A percentile compares a stretch with the other conserved stretches of the same genome.
phyloP scores from a whole-genome alignment of 805 yeast species.

The Nakazawaea populi region DNA sequence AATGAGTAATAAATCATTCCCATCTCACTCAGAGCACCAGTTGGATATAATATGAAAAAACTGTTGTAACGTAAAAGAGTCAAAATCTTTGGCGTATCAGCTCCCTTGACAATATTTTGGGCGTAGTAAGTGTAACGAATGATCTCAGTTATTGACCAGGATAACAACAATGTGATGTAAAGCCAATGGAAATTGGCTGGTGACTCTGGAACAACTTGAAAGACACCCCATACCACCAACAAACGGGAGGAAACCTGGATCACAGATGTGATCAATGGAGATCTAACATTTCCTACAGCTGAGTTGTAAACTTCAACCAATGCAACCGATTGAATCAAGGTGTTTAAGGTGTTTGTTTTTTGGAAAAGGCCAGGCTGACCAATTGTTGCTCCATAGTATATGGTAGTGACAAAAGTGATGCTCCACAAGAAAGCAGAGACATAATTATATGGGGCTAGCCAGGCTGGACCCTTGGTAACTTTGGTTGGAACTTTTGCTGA shows the following conservation, averaged over 20 bases:
- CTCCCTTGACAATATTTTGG: slow-evolving; percentile 45
- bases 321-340: slow-evolving; percentile 73
- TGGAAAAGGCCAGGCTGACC: slow-evolving; percentile 57
- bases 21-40: slow-evolving; percentile 87
- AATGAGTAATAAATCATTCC: slow-evolving; percentile 64
- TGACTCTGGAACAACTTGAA: slow-evolving; percentile 66
- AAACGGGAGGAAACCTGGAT: slow-evolving; percentile 87
- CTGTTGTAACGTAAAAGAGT: slow-evolving; percentile 77
- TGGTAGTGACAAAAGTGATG: slow-evolving; percentile 22
- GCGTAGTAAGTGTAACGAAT: slow-evolving; percentile 88
- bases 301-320: slow-evolving; percentile 78
- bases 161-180: slow-evolving; percentile 61
- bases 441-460: slow-evolving; percentile 27
- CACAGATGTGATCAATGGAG: slow-evolving; percentile 78
- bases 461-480: slow-evolving; percentile 12
- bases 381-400: slow-evolving; percentile 6
- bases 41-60: slow-evolving; percentile 79
- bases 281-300: slow-evolving; percentile 70
- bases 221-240: slow-evolving; percentile 76
- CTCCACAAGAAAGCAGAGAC: slow-evolving; percentile 27
- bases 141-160: slow-evolving; percentile 95
- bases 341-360: slow-evolving; percentile 51
- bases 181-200: slow-evolving; percentile 56
- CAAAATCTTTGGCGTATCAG: slow-evolving; percentile 50
- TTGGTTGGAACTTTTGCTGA: not conserved